phyloP scores from a whole-genome alignment of 805 yeast species.

The Pichia eremophila region DNA sequence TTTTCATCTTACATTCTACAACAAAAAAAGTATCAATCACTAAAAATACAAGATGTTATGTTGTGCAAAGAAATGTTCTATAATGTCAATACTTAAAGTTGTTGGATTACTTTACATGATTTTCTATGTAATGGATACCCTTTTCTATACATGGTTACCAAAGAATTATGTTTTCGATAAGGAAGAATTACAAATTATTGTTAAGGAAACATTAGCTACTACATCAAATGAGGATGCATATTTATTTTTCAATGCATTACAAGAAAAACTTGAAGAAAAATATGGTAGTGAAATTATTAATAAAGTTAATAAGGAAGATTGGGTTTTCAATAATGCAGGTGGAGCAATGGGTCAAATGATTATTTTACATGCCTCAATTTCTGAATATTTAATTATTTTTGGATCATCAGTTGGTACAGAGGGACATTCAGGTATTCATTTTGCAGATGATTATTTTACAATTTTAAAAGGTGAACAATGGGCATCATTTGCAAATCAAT shows the following conservation, averaged over 20 bases:
- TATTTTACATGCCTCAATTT: constrained; percentile 86
- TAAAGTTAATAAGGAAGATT: constrained; percentile 64
- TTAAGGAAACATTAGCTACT: constrained; percentile 41
- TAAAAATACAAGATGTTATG: not conserved
- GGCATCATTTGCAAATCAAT: constrained; percentile 61
- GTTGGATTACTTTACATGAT: constrained; percentile 8
- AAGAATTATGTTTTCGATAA: constrained; percentile 62
- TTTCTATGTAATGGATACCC: constrained; percentile 29
- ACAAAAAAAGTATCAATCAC: no score
- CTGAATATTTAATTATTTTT: constrained; percentile 87
- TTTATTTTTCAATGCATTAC: constrained; percentile 52
- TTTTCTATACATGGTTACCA: constrained; percentile 63
- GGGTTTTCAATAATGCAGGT: constrained; percentile 97
- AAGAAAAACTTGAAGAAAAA: constrained; percentile 43
- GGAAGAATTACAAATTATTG: constrained; percentile 46
- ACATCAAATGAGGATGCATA: constrained; percentile 54
- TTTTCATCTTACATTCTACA: no score
- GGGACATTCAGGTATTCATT: constrained; percentile 93
- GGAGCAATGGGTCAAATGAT: constrained; percentile 98
- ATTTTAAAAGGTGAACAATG: constrained; percentile 71
- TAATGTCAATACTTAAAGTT: not conserved
- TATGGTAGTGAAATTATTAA: constrained; percentile 67
- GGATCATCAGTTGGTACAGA: constrained; percentile 93
- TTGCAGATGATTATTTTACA: constrained; percentile 95
- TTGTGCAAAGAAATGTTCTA: not conserved